Evolutionary conservation across 225 moss, liverwort and hornwort species (phyloP), one percentile per base, ranked within the genome.

Genomic region (Physcomitrium patens): DNA sequence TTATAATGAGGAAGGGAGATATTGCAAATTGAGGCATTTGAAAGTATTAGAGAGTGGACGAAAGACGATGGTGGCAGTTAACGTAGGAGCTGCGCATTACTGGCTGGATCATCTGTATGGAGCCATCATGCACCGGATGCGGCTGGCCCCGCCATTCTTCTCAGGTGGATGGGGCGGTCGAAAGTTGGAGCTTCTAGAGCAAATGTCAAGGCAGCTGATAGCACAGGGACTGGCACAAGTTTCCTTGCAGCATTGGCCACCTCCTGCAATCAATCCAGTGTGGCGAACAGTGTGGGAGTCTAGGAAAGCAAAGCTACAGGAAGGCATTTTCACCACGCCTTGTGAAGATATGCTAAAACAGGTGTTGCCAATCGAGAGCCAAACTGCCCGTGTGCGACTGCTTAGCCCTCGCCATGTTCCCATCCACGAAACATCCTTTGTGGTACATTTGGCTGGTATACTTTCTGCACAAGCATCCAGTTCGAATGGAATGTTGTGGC

Each of bases 51-150:
- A 19, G 70, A 20, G n/a, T 19, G 66, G 65, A 67, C 74, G 24
- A 17, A 58, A 57, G 67, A 77, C 78, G 73, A 94, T 97, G 97
- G 94, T 89, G 67, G 91, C 55, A 31, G 76, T 89, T 47, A 99
- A 91, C 66, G 72, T 99, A 67, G 99, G 93, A 43, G 68, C 85
- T 50, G 95, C 91, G 46, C 99, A 95, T 74, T 99, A 99, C 59
- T 88, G 87, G 91, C 75, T 99, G 41, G 99, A 99, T 65, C 99
- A 99, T 48, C 70, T 99, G 7, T 99, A 99, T 86, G 99, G 99
- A 9, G 85, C 90, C 3, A 63, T 99, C 70, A 93, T 95, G 93
- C 99, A 99, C 78, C 83, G 95, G 74, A 78, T 93, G 82, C 86
- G 79, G 12, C 77, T 95, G 73, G 90, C 93, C 2, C 95, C 99